Evolutionary conservation across 2,329 filamentous ascomycete species (phyloP), one percentile per base, ranked within the genome.

Genomic region (Cladosporium sp.): DNA sequence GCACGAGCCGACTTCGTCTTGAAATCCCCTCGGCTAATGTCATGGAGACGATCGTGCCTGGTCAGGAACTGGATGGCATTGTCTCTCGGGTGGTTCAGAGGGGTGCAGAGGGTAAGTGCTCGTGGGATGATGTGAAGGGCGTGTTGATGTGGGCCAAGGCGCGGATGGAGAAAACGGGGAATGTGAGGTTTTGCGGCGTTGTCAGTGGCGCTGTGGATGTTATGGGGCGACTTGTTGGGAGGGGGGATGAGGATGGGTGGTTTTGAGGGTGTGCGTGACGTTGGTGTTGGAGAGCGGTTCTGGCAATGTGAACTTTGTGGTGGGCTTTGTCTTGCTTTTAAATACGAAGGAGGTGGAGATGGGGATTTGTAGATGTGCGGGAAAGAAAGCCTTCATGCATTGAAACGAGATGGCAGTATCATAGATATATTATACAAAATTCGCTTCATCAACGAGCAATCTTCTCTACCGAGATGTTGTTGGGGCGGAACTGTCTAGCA

Each of bases 241-340:
- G 56, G 29, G 62, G 62, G 1, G 41, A 55, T 25, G 62, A 64
- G 41, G 51, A 58, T 16, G 59, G 55, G 7, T 62, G 61, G 61
- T 62, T 62, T 19, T 41, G 39, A 22, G 36, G 13, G 32, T 12
- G 30, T 12, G 8, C 4, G 29, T 32, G 29, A n/a, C n/a, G n/a
- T n/a, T n/a, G n/a, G n/a, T n/a, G 22, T 27, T 27, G 22, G 22
- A 27, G 22, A 27, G 9, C 39, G 15, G 22, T 8, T 36, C 7
- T 51, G 41, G 48, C 43, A 38, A 7, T 48, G 19, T 18, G n/a
- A 12, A 8, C 8, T 8, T 27, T 49, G 5, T 77, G 54, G 3
- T 67, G n/a, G n/a, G n/a, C n/a, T n/a, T n/a, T n/a, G n/a, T n/a
- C n/a, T n/a, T n/a, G n/a, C n/a, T n/a, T n/a, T n/a, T n/a, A n/a